Evolutionary conservation across 768 basidiomycete genomes (phyloP), one percentile per base, ranked within the genome.

Genomic region (Rhodosporidiobolus odoratus): DNA sequence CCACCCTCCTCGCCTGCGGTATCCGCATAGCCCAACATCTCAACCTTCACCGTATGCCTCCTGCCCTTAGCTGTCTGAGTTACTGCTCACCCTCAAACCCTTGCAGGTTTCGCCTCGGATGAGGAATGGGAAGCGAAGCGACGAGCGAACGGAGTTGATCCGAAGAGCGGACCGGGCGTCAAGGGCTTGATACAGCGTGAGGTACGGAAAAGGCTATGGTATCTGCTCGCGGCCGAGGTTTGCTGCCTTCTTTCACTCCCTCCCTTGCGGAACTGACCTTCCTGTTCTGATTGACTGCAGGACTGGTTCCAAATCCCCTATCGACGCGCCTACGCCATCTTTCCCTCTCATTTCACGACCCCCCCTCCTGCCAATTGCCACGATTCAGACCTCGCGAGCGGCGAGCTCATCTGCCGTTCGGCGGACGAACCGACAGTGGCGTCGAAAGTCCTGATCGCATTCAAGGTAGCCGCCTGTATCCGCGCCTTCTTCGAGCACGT

Each of bases 401-500:
- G 74, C 30, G 8, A 37, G 48, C 27, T 64, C 27, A 23, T 72
- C 58, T 43, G 40, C 3, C 67, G 69, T 17, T 34, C 74, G 15
- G 37, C 25, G 2, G 60, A 63, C 41, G 67, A 69, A 40, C 70
- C 74, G 32, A 71, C 74, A 10, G 40, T 60, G 17, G 74, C 41
- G 9, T 56, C 67, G 17, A 75, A 75, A 48, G 50, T 71, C 34
- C n/a, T 71, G 54, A 34, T 63, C 8, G 45, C 61, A 3, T 62
- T 17, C 40, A n/a, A 58, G 15, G 52, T 75, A n/a, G 70, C 74
- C 17, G 32, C 43, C 17, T 58, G 52, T 32, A 45, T 69, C 4
- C 74, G 74, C 2, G 57, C 64, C 4, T 75, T 63, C 63, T 75
- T 71, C 50, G 68, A 75, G 52, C 56, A 69, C n/a, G 58, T 72